phyloP scores from a whole-genome alignment of 495 filamentous ascomycete genomes.

The Friedmanniomyces simplex region DNA sequence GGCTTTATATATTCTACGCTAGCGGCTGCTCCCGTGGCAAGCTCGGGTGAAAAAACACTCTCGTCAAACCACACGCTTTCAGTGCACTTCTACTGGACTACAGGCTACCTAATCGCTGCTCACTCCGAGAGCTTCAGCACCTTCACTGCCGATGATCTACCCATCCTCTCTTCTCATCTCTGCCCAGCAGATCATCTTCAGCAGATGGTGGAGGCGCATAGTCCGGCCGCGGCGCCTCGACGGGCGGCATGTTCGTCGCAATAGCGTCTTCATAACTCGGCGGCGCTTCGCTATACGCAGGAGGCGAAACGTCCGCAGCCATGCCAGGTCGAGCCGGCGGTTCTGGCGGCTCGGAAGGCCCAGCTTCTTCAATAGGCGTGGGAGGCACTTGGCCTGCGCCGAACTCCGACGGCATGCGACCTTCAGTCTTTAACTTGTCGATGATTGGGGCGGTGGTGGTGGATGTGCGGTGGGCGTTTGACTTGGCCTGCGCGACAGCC shows the following conservation, averaged over 20 bases:
- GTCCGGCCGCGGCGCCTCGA: slow-evolving; percentile 52
- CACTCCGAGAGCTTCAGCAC: neutral
- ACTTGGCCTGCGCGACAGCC: slow-evolving; percentile 41
- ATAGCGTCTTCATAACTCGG: slow-evolving; percentile 61
- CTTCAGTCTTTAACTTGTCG: slow-evolving; percentile 15
- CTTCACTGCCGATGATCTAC: neutral
- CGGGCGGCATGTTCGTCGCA: slow-evolving; percentile 59
- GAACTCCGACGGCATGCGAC: slow-evolving; percentile 16
- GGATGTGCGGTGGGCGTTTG: slow-evolving; percentile 22
- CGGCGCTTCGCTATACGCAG: slow-evolving; percentile 31
- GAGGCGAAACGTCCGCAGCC: slow-evolving; percentile 1
- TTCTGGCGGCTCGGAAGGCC: neutral
- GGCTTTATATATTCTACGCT: neutral
- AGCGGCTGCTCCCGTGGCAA: neutral
- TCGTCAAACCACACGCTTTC: neutral
- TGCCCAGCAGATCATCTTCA: slow-evolving; percentile 19
- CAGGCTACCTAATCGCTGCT: neutral
- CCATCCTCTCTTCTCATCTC: slow-evolving; percentile 19
- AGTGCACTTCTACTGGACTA: no score
- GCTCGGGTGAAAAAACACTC: neutral
- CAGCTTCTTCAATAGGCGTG: neutral
- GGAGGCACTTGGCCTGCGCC: slow-evolving; percentile 2
- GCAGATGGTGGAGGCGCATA: slow-evolving; percentile 46
- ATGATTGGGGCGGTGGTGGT: slow-evolving; percentile 9
- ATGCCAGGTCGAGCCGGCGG: slow-evolving; percentile 1